Conservation (phyloP, 2,329 filamentous ascomycete genomes). For the Paradendryphiella salina region DNA sequence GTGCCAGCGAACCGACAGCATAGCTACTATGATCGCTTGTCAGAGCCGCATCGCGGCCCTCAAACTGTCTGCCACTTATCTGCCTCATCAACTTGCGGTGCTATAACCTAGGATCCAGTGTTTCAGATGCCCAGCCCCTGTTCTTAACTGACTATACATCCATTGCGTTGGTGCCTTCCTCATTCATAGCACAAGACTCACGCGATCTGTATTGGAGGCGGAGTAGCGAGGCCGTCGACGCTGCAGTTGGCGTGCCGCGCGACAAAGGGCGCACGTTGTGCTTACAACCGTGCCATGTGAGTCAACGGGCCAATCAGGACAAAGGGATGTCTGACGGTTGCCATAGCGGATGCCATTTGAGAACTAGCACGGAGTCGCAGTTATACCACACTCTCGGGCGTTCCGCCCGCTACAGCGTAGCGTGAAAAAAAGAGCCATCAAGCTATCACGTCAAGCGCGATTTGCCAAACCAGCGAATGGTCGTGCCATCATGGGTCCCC, state of each 20-base stretch:
- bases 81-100: conserved; percentile 22
- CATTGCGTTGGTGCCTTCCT: background rate
- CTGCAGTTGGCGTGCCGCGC: conserved; percentile 6
- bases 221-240: background rate
- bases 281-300: conserved; percentile 15
- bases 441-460: background rate
- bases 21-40: conserved; percentile 8
- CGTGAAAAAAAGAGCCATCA: background rate
- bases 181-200: conserved; percentile 1
- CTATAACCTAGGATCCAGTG: conserved; percentile 25
- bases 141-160: conserved; percentile 5
- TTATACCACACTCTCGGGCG: background rate
- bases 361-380: background rate
- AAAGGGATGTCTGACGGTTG: conserved; percentile 6
- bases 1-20: conserved; percentile 1
- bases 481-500: conserved; percentile 4
- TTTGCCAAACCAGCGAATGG: background rate
- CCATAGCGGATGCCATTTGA: conserved; percentile 8
- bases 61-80: conserved; percentile 2
- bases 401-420: background rate
- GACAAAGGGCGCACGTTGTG: conserved; percentile 12
- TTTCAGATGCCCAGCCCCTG: conserved; percentile 27
- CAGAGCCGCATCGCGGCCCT: conserved; percentile 1
- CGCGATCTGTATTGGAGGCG: conserved; percentile 2
- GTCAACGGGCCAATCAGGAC: conserved; percentile 7